Evolutionary conservation across 805 yeast species (phyloP).

Genomic region (Crinitomyces ghanaensis): DNA sequence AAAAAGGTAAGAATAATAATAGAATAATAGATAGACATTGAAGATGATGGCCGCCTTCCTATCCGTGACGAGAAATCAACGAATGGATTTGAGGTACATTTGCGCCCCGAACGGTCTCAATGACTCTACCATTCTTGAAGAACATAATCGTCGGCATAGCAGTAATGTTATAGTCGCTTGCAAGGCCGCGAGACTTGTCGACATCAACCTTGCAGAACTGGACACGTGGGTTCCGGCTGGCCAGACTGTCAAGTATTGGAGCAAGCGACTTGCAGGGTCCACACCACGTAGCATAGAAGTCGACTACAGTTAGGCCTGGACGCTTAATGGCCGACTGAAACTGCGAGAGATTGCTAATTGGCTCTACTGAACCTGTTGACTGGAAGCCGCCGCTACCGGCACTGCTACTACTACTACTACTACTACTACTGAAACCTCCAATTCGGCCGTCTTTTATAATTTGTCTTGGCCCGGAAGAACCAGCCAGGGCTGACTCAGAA

Average conservation of each 20-base stretch:
- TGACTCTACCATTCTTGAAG: slow-evolving; percentile 72
- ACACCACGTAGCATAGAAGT: slow-evolving; percentile 97
- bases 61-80: slow-evolving; percentile 64
- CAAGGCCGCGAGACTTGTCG: slow-evolving; percentile 62
- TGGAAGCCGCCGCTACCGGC: no score
- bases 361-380: no score
- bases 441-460: no score
- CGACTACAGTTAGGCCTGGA: slow-evolving; percentile 76
- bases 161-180: slow-evolving; percentile 57
- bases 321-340: slow-evolving; percentile 53
- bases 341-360: slow-evolving; percentile 40
- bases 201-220: slow-evolving; percentile 87
- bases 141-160: slow-evolving; percentile 63
- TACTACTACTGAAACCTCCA: no score
- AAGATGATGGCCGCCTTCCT: no score
- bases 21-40: no score
- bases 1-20: no score
- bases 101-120: slow-evolving; percentile 79
- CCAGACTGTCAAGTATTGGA: slow-evolving; percentile 52
- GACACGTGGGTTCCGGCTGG: slow-evolving; percentile 45
- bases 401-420: no score
- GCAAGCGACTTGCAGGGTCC: slow-evolving; percentile 96
- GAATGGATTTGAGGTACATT: slow-evolving; percentile 46
- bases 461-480: no score
- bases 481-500: no score